Evolutionary conservation across 768 basidiomycete species (phyloP).

Genomic region (Termitomyces sp.): DNA sequence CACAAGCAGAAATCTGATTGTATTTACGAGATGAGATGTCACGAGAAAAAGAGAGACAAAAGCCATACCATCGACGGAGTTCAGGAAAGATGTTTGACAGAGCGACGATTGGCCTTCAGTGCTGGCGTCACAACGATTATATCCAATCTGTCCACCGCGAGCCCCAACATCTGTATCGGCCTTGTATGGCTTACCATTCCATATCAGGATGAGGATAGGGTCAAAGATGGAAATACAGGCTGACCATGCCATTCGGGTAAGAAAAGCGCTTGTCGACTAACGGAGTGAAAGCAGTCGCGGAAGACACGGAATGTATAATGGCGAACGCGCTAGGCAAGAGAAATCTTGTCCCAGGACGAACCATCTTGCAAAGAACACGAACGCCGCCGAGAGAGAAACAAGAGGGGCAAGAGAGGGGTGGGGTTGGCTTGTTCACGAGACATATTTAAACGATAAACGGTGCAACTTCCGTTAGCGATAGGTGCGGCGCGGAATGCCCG

Average conservation of each 20-base stretch:
- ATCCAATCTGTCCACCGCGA: conserved; percentile 57
- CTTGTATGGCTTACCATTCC: conserved; percentile 42
- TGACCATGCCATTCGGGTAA: conserved; percentile 14
- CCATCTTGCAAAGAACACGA: neutral
- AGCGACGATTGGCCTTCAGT: conserved; percentile 51
- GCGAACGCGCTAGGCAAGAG: neutral
- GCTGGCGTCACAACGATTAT: conserved; percentile 56
- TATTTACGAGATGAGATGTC: neutral
- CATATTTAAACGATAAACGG: neutral
- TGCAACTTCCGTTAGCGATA: neutral
- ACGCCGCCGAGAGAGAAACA: neutral
- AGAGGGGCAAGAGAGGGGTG: neutral
- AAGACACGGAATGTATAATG: neutral
- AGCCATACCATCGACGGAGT: conserved; percentile 44
- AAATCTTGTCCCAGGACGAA: neutral
- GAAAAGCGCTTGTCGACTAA: conserved; percentile 13
- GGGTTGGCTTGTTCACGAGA: neutral
- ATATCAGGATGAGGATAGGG: neutral
- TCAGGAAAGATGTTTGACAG: conserved; percentile 55
- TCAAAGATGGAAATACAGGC: neutral
- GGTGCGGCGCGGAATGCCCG: conserved; percentile 4
- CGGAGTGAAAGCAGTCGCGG: conserved; percentile 6
- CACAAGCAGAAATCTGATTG: conserved; percentile 43
- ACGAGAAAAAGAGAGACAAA: neutral
- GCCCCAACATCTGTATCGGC: conserved; percentile 35